Base-by-base conservation (phyloP, 225 moss, liverwort and hornwort genomes). In the Bryum argenteum region DNA sequence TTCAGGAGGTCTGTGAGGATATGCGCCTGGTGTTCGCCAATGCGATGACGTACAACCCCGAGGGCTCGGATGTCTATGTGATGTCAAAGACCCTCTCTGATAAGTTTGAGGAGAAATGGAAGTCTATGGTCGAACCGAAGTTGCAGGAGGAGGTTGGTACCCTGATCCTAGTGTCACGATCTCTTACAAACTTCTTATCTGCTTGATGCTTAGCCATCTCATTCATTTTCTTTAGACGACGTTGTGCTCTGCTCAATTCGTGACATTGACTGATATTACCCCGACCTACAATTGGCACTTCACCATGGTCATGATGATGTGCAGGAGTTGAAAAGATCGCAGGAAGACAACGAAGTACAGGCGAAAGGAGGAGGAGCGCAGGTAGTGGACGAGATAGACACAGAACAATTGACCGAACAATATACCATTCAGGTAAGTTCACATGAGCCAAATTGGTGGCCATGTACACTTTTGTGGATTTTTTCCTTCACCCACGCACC, bases 91-190 rank as follows among this genome's bases (percentile, higher is more conserved):
- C 94, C 48, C 89, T 98, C 43, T 89, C 89, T 52, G 94, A 92
- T 50, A 98, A 90, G 72, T 94, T 98, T 71, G 98, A 98, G 80
- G 98, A 98, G 77, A 92, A 88, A 65, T 98, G 94, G 94, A 98
- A 87, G 83, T 69, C 89, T 61, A 80, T 91, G 57, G 54, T 98
- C 24, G 94, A 91, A 74, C 92, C 98, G 20, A 98, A 98, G 82
- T 67, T 98, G 69, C 86, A 77, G 28, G 98, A 98, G 88, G 97
- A 98, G 91, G n/a, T n/a, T n/a, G n/a, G 97, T 97, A 38, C 58
- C 42, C 41, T 66, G 13, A 52, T 67, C 60, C 66, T 66, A 50
- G 51, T 38, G 53, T 50, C 69, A 55, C 48, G 38, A 44, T 38
- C 54, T 41, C 50, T 63, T 4, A 51, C 56, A 18, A 51, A 72